A percentile compares a stretch with the other conserved stretches of the same genome.
These are phyloP conservation scores for Rhodotorula graminis DNA, from an alignment of 768 basidiomycete genomes.

Conservation along the genomic window DNA sequence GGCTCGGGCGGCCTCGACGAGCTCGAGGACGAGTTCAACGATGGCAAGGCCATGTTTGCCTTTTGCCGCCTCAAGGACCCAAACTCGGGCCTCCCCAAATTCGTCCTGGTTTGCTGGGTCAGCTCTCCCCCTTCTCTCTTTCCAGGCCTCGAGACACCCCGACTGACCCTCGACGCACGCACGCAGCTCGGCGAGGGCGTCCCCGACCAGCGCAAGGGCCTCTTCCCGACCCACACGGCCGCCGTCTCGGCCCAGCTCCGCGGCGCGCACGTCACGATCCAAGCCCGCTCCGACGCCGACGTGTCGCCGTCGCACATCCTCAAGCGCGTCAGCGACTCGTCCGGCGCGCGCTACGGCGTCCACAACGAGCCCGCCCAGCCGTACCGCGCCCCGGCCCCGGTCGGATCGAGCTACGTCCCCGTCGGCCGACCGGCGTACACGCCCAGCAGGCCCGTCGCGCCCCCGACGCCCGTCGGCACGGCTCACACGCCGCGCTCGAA, in stretches of 20 bases:
- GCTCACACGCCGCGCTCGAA: constrained; percentile 40
- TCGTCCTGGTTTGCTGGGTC: constrained; percentile 88
- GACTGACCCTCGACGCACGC: not conserved
- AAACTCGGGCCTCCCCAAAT: constrained; percentile 72
- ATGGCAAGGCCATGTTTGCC: constrained; percentile 62
- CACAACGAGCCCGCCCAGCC: constrained; percentile 71
- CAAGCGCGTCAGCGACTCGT: constrained; percentile 53
- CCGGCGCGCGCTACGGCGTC: constrained; percentile 69
- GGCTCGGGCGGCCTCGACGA: constrained; percentile 87
- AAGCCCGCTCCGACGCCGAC: constrained; percentile 81
- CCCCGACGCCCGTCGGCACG: constrained; percentile 42
- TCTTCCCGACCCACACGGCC: constrained; percentile 77
- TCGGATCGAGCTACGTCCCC: constrained; percentile 43
- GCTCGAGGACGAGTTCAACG: constrained; percentile 88
- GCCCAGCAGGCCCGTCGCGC: constrained; percentile 29
- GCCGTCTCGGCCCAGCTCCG: constrained; percentile 74
- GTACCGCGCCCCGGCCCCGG: constrained; percentile 71
- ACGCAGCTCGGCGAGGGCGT: constrained; percentile 81
- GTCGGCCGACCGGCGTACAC: constrained; percentile 43
- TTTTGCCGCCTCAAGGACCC: constrained; percentile 35
- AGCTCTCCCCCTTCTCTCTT: not conserved
- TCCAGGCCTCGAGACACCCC: no score
- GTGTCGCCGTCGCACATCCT: constrained; percentile 74
- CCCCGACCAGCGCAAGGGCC: constrained; percentile 81
- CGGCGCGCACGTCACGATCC: constrained; percentile 71